A percentile compares a stretch with the other conserved stretches of the same genome.
phyloP scores from a whole-genome alignment of 805 yeast species.

The Teunomyces aglyptinius region DNA sequence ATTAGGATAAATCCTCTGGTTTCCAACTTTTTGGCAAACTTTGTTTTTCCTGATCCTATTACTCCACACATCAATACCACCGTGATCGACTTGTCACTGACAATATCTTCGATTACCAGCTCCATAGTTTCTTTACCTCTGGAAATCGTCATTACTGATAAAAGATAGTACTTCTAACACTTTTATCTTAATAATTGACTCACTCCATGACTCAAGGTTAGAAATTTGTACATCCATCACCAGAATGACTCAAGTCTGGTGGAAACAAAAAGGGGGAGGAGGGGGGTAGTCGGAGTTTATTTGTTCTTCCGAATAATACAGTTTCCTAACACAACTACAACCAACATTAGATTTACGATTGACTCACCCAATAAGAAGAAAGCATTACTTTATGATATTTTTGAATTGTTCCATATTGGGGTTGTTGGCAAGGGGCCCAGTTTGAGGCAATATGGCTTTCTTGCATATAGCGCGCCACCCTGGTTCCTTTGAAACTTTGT shows the following conservation, averaged over 20 bases:
- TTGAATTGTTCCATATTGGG: no score
- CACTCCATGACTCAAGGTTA: no score
- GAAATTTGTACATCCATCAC: no score
- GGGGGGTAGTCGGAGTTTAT: no score
- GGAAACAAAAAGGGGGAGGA: no score
- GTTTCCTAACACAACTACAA: no score
- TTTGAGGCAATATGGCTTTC: background rate
- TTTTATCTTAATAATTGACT: background rate
- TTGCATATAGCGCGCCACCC: background rate
- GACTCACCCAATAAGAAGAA: no score
- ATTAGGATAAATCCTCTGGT: background rate
- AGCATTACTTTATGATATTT: no score
- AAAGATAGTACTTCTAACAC: background rate
- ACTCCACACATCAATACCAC: conserved; percentile 1
- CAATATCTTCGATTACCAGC: background rate
- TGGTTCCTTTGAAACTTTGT: background rate
- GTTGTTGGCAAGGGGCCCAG: no score
- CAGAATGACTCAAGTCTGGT: no score
- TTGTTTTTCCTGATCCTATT: background rate
- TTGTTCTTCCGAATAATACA: no score
- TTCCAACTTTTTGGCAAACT: background rate
- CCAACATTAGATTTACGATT: no score
- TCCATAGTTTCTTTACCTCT: background rate
- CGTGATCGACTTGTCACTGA: background rate
- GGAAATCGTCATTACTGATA: background rate